phyloP scores from a whole-genome alignment of 78 protist genomes.

The Acrasis kona region DNA sequence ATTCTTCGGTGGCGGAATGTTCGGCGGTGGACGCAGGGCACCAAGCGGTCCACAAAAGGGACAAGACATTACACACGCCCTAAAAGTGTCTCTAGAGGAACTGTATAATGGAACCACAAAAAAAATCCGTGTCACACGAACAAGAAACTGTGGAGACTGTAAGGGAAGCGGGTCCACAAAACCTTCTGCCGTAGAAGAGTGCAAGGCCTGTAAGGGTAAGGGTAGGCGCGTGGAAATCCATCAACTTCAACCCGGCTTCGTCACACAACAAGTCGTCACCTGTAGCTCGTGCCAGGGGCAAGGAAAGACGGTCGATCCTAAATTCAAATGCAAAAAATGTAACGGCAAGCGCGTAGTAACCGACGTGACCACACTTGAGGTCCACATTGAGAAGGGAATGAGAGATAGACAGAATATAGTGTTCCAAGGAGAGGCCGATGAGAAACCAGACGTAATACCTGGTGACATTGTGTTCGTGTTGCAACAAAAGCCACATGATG shows the following conservation, averaged over 20 bases:
- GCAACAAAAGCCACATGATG: slow-evolving; percentile 69
- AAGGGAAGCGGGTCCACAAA: neutral
- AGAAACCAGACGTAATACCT: slow-evolving; percentile 73
- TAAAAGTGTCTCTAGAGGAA: slow-evolving; percentile 77
- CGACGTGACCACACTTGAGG: slow-evolving; percentile 77
- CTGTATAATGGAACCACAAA: slow-evolving; percentile 85
- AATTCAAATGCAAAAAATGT: slow-evolving; percentile 71
- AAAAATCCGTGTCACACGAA: slow-evolving; percentile 68
- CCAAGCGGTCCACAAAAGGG: slow-evolving; percentile 37
- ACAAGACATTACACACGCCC: slow-evolving; percentile 47
- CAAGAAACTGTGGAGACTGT: slow-evolving; percentile 55
- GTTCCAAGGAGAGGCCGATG: slow-evolving; percentile 91
- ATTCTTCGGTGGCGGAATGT: slow-evolving; percentile 75
- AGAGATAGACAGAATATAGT: slow-evolving; percentile 64
- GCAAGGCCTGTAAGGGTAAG: slow-evolving; percentile 71
- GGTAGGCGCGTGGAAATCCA: slow-evolving; percentile 57
- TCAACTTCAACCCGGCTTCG: slow-evolving; percentile 85
- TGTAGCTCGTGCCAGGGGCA: slow-evolving; percentile 75
- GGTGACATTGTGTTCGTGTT: slow-evolving; percentile 90
- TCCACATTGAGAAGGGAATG: slow-evolving; percentile 89
- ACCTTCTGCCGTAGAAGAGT: slow-evolving; percentile 38
- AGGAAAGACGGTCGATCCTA: slow-evolving; percentile 65
- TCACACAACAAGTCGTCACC: slow-evolving; percentile 57
- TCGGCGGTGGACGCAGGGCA: slow-evolving; percentile 29
- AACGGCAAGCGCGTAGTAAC: slow-evolving; percentile 60